Base-by-base conservation (phyloP, 257 asterid genomes). In the Solanum megistacrolobum region DNA sequence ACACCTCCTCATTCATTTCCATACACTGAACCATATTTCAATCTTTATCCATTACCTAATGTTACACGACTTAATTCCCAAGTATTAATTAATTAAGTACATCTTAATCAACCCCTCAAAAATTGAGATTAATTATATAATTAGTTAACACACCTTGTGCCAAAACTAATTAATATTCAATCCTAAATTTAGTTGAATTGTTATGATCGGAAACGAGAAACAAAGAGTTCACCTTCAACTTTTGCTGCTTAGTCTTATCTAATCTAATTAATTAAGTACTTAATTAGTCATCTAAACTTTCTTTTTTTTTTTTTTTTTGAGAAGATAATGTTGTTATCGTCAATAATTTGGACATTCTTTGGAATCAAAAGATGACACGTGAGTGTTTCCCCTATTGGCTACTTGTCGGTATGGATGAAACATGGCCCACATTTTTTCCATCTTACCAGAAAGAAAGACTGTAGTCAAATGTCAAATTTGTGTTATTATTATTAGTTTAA, bases 381-480 rank as follows among this genome's bases (percentile, higher is more conserved):
- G 83, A 23, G 43, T 90, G 93, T 65, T 74, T 89, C 94, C 90
- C 66, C 11, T 79, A 87, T 90, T 90, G 93, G 88, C 89, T 73
- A 66, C 94, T 60, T 93, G 94, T 89, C 92, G 88, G 90, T 86
- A 79, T 60, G 36, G 66, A 85, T 81, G 90, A 83, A 78, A 89
- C 95, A 92, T 90, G 91, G 89, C 83, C 92, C 90, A 83, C 88
- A 5, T 35, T n/a, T 62, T 20, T 69, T 14, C 65, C 78, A 83
- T 69, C 48, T 83, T 72, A 88, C 48, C 89, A n/a, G 58, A 84
- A 88, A 31, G 55, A 72, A 88, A 31, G 81, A 86, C 84, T 43
- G 60, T 60, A 58, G 89, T 90, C 89, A 92, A 43, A 43, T 79
- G n/a, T 78, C 89, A 91, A 25, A 27, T 81, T 36, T 81, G 85